Conservation (phyloP, 371 early-diverging fungal genomes). For the Apophysomyces ossiformis region DNA sequence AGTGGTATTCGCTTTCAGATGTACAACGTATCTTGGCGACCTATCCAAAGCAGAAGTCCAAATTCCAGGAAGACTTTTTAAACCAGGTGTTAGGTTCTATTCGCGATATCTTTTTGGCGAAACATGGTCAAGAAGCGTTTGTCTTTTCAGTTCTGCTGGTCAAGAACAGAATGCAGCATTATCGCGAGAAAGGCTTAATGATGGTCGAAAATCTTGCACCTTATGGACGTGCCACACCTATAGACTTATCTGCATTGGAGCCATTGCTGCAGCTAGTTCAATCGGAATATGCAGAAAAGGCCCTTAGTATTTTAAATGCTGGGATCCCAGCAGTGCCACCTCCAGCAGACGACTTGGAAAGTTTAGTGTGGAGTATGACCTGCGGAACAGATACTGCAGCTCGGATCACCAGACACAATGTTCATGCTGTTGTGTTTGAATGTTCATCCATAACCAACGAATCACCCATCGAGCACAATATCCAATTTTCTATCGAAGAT, state of each 20-base stretch:
- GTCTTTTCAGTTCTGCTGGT: conserved; percentile 68
- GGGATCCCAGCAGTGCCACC: conserved; percentile 50
- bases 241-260: conserved; percentile 54
- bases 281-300: conserved; percentile 69
- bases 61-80: conserved; percentile 76
- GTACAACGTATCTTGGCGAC: conserved; percentile 63
- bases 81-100: conserved; percentile 66
- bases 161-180: conserved; percentile 63
- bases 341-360: conserved; percentile 14
- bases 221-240: conserved; percentile 18
- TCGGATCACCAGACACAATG: conserved; percentile 50
- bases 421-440: conserved; percentile 57
- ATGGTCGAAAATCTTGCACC: conserved; percentile 71
- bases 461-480: conserved; percentile 46
- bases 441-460: conserved; percentile 52
- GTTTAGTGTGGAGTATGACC: neutral
- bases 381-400: conserved; percentile 24
- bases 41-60: conserved; percentile 69
- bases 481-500: conserved; percentile 55
- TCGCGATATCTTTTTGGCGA: conserved; percentile 68
- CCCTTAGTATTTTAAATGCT: conserved; percentile 71
- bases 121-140: conserved; percentile 64
- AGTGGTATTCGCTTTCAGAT: conserved; percentile 50
- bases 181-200: conserved; percentile 67
- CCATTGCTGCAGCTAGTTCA: conserved; percentile 64